These are phyloP conservation scores for Hanseniaspora vineae DNA, from an alignment of 805 yeast genomes.

Conservation along the genomic window DNA sequence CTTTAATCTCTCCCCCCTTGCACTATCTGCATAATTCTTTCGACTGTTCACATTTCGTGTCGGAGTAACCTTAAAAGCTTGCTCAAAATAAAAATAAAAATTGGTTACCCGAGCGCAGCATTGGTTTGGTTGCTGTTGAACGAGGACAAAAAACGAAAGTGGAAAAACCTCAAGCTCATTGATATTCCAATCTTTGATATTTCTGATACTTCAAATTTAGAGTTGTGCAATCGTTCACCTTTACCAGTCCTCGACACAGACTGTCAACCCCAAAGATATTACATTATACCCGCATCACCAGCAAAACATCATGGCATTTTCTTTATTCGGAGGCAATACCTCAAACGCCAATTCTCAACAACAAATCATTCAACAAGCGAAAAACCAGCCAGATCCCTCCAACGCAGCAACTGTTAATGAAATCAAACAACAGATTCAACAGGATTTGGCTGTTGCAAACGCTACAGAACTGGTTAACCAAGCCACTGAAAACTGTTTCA, in stretches of 20 bases:
- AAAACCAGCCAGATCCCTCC: constrained; percentile 6
- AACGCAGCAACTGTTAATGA: constrained; percentile 26
- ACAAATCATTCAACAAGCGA: constrained; percentile 5
- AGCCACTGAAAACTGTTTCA: constrained; percentile 77
- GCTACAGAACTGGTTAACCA: constrained; percentile 80
- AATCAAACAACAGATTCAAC: constrained; percentile 57
- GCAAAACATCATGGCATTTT: not conserved
- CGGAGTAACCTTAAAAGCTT: too few relatives aligned
- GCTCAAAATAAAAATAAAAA: too few relatives aligned
- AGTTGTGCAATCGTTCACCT: too few relatives aligned
- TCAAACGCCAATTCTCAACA: constrained; percentile 13
- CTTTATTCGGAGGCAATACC: constrained; percentile 19
- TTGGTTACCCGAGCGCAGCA: too few relatives aligned
- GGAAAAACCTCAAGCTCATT: too few relatives aligned
- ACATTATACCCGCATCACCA: not conserved
- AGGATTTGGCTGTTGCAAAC: constrained; percentile 82
- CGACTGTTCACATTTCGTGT: not conserved
- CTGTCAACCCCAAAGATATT: too few relatives aligned
- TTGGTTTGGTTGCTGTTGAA: too few relatives aligned
- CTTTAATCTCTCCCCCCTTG: too few relatives aligned
- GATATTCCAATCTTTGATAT: too few relatives aligned
- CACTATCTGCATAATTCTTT: not conserved
- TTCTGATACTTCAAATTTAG: too few relatives aligned
- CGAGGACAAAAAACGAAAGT: too few relatives aligned
- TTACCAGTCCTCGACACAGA: too few relatives aligned